Evolutionary conservation across 192 early-diverging fungal genomes (phyloP), one percentile per base, ranked within the genome.

Genomic region (Haplosporangium gracile): DNA sequence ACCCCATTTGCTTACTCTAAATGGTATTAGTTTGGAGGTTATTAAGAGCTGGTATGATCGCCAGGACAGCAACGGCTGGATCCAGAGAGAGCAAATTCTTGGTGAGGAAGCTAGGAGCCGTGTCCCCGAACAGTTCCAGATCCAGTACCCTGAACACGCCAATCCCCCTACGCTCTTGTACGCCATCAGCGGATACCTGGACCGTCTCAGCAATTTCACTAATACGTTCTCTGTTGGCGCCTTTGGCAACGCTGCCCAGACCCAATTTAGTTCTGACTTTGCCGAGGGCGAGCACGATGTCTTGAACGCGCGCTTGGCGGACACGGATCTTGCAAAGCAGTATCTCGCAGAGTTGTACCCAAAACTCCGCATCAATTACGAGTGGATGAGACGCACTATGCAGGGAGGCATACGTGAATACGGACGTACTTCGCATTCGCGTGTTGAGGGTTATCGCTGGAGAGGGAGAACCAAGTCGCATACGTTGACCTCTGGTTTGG

Each of bases 11-110:
- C 8, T 79, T 29, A 4, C 57, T n/a, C 4, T 57, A 65, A 0
- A 22, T 5, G 18, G 18, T 20, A 20, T 20, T 76, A 95, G 97
- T 80, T 76, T 97, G 43, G 96, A 97, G 29, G 91, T 98, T 29
- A 91, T 98, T 47, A 89, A 90, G 51, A 93, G 93, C 82, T 99
- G 97, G 98, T 89, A 91, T 53, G 77, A 83, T 51, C 90, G 94
- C 78, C 96, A 97, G 85, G 96, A 98, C 75, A 88, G 89, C 22
- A 78, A 91, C 72, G 98, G 98, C 7, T 99, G 98, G 98, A 94
- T 99, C n/a, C 96, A 94, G 0, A 91, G 97, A 22, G 97, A 99
- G 82, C 97, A 98, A 88, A 98, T 99, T 78, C 88, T 99, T 29
- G 98, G 98, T 24, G 95, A 95, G 39, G 98, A 99, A 78, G 96